Base-by-base conservation (phyloP, 371 early-diverging fungal genomes). In the Rhizopus stolonifer region DNA sequence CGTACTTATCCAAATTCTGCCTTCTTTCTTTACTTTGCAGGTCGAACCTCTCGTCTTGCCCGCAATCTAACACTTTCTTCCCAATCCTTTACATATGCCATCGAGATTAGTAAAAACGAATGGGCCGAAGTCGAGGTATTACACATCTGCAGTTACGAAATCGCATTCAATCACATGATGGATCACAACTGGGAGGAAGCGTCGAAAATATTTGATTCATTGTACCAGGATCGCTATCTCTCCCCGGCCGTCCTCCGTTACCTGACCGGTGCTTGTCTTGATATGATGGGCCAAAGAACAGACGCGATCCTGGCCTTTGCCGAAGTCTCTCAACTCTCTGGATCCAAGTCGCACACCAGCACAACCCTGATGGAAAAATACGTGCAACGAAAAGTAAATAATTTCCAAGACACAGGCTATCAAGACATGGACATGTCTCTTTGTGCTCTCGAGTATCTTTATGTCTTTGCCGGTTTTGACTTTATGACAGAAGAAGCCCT, bases 21-120 rank as follows among this genome's bases (percentile, higher is more conserved):
- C 0, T 83, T 83, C 49, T 85, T 85, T 54, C 58, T 82, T 10
- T 83, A 83, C 46, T 82, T 83, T 61, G 70, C 79, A 2, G 86
- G 84, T 2, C 79, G 84, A 10, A 81, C 80, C 29, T 72, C 73
- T 15, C 75, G 83, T 23, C 61, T 81, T 39, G 79, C 79, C 3
- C 66, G 70, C 15, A 78, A 78, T n/a, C 45, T 78, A 14, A 56
- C 65, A 1, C 52, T 78, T 19, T 78, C 79, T 0, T 72, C 70
- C 0, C 79, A 78, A 49, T 78, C 79, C 0, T 78, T 74, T 36
- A 56, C 61, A 15, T 78, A 78, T 46, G 79, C 71, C 3, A 72
- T 70, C 18, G 79, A 78, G 23, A 78, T 74, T 10, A 78, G 79
- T 48, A 72, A 72, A 45, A 70, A 64, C 38, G 79, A 74, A 48